Percentiles rank a stretch among this genome's conserved stretches.
These are phyloP conservation scores for Haplosporangium sp. DNA, from an alignment of 371 early-diverging fungal species.

Conservation along the genomic window DNA sequence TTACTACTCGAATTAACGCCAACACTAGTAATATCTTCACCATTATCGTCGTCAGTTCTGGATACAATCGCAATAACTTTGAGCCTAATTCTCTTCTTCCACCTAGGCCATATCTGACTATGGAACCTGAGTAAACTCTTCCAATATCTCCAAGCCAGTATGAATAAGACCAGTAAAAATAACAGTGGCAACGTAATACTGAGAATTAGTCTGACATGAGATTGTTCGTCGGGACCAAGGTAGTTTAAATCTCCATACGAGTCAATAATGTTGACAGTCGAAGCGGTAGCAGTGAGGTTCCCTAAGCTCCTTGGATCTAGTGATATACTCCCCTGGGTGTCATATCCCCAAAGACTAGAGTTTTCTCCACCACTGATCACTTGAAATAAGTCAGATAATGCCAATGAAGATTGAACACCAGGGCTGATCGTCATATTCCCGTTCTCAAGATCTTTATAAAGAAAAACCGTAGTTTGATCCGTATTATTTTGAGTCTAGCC, in stretches of 20 bases:
- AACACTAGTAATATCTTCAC: neutral
- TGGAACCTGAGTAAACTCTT: neutral
- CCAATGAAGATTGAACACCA: neutral
- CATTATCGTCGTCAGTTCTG: neutral
- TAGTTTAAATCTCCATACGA: neutral
- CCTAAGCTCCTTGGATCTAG: neutral
- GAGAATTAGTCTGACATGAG: neutral
- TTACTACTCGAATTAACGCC: neutral
- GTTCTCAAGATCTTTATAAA: no score
- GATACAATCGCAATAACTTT: slow-evolving; percentile 1
- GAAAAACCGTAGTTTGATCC: no score
- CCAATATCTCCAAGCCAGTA: neutral
- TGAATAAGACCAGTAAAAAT: neutral
- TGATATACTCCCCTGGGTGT: neutral
- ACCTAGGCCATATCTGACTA: neutral
- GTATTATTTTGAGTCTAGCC: no score
- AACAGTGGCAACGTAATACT: neutral
- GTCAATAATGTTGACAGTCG: neutral
- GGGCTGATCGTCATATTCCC: neutral
- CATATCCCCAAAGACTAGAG: neutral
- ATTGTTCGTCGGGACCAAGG: no score
- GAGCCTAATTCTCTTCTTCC: neutral
- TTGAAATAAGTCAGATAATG: neutral
- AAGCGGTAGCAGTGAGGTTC: neutral
- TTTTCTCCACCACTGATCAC: neutral